Conservation (phyloP, 495 filamentous ascomycete genomes). For the Xylaria castorea region DNA sequence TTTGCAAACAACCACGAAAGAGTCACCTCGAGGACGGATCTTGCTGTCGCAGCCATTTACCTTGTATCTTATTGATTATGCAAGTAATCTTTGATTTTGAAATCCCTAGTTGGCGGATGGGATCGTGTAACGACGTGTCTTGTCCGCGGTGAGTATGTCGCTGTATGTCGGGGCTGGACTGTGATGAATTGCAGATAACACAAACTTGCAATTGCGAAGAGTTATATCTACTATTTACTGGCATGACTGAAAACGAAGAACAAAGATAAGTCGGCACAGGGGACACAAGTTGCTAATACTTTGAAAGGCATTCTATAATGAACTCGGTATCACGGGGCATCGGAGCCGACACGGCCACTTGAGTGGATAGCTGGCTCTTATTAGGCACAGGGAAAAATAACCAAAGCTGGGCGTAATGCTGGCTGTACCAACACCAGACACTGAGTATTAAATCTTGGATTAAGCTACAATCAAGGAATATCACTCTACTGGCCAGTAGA, state of each 20-base stretch:
- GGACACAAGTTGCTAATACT: background rate
- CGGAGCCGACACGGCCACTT: slow-evolving; percentile 25
- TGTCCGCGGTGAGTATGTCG: background rate
- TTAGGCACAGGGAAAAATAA: background rate
- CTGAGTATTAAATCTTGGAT: background rate
- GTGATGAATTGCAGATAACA: background rate
- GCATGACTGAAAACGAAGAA: background rate
- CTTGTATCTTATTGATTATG: background rate
- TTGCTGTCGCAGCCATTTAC: slow-evolving; percentile 28
- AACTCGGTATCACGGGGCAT: slow-evolving; percentile 16
- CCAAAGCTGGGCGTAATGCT: no score
- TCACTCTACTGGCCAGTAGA: background rate
- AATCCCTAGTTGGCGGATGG: background rate
- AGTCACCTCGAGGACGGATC: slow-evolving; percentile 44
- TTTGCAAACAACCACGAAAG: slow-evolving; percentile 46
- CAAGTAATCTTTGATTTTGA: background rate
- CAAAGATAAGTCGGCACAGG: background rate
- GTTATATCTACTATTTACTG: background rate
- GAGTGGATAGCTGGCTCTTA: background rate
- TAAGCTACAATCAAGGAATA: background rate
- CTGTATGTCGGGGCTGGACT: background rate
- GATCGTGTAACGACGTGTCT: background rate
- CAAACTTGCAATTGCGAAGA: background rate
- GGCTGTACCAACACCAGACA: background rate
- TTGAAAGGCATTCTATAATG: background rate